A percentile compares a stretch with the other conserved stretches of the same genome.
phyloP scores from a whole-genome alignment of 2,329 filamentous ascomycete species.

The Sphaerulina vaccinii region DNA sequence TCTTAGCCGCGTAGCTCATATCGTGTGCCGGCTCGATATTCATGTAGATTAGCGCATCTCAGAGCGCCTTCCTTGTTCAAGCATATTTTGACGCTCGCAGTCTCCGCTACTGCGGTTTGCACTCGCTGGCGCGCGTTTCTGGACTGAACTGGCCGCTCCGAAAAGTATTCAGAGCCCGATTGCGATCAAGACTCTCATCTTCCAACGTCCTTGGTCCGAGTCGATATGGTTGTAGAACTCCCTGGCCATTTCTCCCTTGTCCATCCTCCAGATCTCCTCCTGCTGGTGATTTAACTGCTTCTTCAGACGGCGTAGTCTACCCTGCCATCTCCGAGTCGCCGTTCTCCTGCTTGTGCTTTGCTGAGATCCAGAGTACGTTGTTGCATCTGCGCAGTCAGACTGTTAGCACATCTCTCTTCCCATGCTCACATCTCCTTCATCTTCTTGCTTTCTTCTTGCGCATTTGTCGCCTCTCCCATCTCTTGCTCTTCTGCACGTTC shows the following conservation, averaged over 20 bases:
- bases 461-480: no score
- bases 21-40: not conserved
- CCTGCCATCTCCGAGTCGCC: constrained; percentile 36
- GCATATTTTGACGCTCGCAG: no score
- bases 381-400: constrained; percentile 68
- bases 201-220: no score
- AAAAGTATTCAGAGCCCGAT: no score
- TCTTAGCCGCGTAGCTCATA: not conserved
- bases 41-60: not conserved
- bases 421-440: not conserved
- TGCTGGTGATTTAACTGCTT: not conserved
- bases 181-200: no score
- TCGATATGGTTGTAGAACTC: not conserved
- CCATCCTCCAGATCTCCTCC: not conserved
- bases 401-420: not conserved
- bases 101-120: no score
- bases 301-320: no score
- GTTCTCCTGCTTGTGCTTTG: constrained; percentile 33
- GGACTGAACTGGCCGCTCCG: no score
- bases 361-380: constrained; percentile 91
- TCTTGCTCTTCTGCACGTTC: no score
- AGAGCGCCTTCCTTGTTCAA: no score
- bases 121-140: no score
- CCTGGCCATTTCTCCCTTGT: not conserved
- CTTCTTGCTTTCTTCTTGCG: no score